These are phyloP conservation scores for Urtica urens DNA, from an alignment of 306 rosid genomes.

Conservation along the genomic window DNA sequence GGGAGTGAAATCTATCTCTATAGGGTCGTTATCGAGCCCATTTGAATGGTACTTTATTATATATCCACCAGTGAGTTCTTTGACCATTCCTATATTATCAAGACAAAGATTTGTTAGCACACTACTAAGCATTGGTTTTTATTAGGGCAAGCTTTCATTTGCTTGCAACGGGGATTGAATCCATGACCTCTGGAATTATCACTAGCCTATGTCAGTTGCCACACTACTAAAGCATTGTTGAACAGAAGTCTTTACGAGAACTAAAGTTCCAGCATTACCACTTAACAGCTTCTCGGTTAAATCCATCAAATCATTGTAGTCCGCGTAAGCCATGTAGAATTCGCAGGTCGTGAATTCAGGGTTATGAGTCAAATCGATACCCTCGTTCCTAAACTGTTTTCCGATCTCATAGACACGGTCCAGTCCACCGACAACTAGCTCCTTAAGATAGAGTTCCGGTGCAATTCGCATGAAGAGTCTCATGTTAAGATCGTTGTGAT, in stretches of 20 bases:
- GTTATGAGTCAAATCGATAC: slow-evolving; percentile 88
- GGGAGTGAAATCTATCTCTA: slow-evolving; percentile 61
- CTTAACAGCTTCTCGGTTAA: slow-evolving; percentile 76
- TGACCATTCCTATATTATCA: slow-evolving; percentile 63
- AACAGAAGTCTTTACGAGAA: neutral
- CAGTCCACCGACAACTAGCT: slow-evolving; percentile 85
- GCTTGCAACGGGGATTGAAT: too few relatives aligned
- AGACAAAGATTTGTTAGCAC: slow-evolving; percentile 12
- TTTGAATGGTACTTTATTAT: slow-evolving; percentile 61
- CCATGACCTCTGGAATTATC: too few relatives aligned
- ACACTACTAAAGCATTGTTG: neutral
- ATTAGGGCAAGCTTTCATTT: too few relatives aligned
- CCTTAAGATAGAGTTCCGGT: slow-evolving; percentile 85
- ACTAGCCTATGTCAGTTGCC: too few relatives aligned
- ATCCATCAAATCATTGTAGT: slow-evolving; percentile 77
- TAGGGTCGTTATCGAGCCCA: slow-evolving; percentile 61
- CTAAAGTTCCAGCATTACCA: slow-evolving; percentile 32
- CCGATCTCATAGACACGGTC: slow-evolving; percentile 99
- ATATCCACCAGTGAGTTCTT: slow-evolving; percentile 80
- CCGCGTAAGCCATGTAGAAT: slow-evolving; percentile 85
- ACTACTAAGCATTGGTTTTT: slow-evolving; percentile 8
- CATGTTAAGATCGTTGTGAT: slow-evolving; percentile 86
- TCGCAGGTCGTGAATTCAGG: slow-evolving; percentile 96
- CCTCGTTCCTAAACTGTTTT: slow-evolving; percentile 91
- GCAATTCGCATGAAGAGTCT: slow-evolving; percentile 77